Percentiles rank a stretch among this genome's conserved stretches.
phyloP scores from a whole-genome alignment of 2,329 filamentous ascomycete species.

The Knufia fluminis region DNA sequence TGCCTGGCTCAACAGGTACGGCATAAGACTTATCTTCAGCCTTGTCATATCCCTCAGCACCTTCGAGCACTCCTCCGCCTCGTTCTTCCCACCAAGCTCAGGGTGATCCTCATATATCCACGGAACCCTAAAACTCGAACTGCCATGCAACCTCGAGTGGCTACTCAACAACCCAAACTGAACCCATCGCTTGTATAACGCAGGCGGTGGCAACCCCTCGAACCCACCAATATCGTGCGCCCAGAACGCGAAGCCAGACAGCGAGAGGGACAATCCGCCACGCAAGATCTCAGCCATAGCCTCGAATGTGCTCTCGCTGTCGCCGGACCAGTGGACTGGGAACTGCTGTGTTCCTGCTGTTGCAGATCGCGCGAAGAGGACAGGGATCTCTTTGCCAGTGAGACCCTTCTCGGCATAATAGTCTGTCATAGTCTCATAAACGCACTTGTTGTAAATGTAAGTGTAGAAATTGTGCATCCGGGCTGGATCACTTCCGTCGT shows the following conservation, averaged over 20 bases:
- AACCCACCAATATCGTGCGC: slow-evolving; percentile 64
- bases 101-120: slow-evolving; percentile 54
- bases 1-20: slow-evolving; percentile 48
- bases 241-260: slow-evolving; percentile 60
- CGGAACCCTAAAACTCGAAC: slow-evolving; percentile 58
- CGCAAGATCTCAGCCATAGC: slow-evolving; percentile 64
- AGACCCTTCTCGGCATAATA: neutral
- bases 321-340: slow-evolving; percentile 63
- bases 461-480: slow-evolving; percentile 72
- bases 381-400: slow-evolving; percentile 34
- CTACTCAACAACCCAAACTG: slow-evolving; percentile 64
- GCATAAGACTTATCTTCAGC: slow-evolving; percentile 49
- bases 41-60: slow-evolving; percentile 47
- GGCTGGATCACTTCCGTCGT: slow-evolving; percentile 50
- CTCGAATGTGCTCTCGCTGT: slow-evolving; percentile 64
- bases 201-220: slow-evolving; percentile 56
- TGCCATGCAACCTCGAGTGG: slow-evolving; percentile 62
- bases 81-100: slow-evolving; percentile 2
- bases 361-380: slow-evolving; percentile 60
- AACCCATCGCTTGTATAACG: slow-evolving; percentile 70
- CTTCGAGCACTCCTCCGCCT: slow-evolving; percentile 45
- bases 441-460: slow-evolving; percentile 62
- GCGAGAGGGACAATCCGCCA: slow-evolving; percentile 54
- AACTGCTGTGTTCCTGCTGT: slow-evolving; percentile 61
- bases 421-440: slow-evolving; percentile 51